Evolutionary conservation across 805 yeast species (phyloP).

Genomic region (Ogataea nitratoaversa): DNA sequence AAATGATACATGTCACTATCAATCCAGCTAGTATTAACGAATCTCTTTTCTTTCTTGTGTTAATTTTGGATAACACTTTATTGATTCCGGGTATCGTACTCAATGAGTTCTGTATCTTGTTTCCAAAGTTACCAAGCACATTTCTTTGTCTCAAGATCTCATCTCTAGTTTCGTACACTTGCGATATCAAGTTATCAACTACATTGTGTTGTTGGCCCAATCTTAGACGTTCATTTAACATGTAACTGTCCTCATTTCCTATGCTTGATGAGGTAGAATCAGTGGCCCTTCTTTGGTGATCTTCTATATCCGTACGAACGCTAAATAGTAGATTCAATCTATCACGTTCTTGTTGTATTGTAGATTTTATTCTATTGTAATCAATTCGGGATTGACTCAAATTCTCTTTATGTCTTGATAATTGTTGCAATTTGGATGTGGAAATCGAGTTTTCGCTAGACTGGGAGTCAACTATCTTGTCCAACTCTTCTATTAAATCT

Average conservation of each 20-base stretch:
- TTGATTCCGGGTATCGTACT: slow-evolving; percentile 80
- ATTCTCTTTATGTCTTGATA: slow-evolving; percentile 76
- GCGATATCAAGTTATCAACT: slow-evolving; percentile 76
- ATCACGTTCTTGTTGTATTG: slow-evolving; percentile 63
- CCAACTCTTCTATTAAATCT: slow-evolving; percentile 44
- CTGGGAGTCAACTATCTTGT: slow-evolving; percentile 47
- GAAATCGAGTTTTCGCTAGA: slow-evolving; percentile 42
- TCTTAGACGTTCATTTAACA: slow-evolving; percentile 70
- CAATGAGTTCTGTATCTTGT: slow-evolving; percentile 55
- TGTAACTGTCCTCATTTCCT: slow-evolving; percentile 40
- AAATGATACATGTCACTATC: slow-evolving; percentile 66
- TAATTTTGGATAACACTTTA: slow-evolving; percentile 69
- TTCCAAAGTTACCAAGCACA: slow-evolving; percentile 58
- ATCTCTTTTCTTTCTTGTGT: slow-evolving; percentile 85
- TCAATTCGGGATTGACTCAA: slow-evolving; percentile 66
- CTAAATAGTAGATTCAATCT: slow-evolving; percentile 67
- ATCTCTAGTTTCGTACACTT: slow-evolving; percentile 87
- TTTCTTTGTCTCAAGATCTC: slow-evolving; percentile 72
- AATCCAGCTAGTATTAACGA: slow-evolving; percentile 76
- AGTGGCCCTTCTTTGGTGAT: slow-evolving; percentile 45
- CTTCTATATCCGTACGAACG: slow-evolving; percentile 76
- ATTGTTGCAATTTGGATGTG: slow-evolving; percentile 73
- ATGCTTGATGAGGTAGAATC: slow-evolving; percentile 19
- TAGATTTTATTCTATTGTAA: slow-evolving; percentile 45
- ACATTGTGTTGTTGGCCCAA: slow-evolving; percentile 68